phyloP scores from a whole-genome alignment of 352 stramenopile species.

The Pythium angustatum region DNA sequence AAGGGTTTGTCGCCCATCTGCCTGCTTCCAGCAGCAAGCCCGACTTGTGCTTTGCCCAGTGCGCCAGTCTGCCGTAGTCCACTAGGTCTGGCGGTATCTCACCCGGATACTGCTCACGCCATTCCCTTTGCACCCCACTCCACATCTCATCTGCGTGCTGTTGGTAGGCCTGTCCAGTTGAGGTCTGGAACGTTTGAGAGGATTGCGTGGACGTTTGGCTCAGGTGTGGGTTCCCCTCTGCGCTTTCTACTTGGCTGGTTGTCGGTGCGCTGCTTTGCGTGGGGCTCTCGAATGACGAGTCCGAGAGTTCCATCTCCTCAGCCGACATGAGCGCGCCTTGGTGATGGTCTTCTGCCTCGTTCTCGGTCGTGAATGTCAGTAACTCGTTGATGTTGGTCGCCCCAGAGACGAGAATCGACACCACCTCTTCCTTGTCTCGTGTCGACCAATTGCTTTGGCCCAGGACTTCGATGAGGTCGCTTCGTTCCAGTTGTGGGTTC shows the following conservation, averaged over 20 bases:
- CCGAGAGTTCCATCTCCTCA: no score
- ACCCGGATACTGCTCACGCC: not conserved
- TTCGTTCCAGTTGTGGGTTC: no score
- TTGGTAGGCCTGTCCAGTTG: no score
- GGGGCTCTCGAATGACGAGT: not conserved
- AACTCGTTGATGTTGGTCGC: not conserved
- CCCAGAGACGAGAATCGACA: not conserved
- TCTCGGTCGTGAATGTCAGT: not conserved
- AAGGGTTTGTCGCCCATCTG: not conserved
- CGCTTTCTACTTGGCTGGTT: not conserved
- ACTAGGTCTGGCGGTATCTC: not conserved
- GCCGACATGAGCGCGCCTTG: no score
- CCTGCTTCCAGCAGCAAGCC: not conserved
- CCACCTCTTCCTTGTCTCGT: not conserved
- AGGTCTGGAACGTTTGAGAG: no score
- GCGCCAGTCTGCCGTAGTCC: not conserved
- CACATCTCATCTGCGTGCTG: not conserved
- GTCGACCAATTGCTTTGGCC: no score
- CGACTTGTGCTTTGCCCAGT: not conserved
- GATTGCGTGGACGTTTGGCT: no score
- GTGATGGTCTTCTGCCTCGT: not conserved
- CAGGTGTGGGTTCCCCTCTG: not conserved
- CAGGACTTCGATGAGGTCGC: no score
- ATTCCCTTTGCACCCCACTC: not conserved
- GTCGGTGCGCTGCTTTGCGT: not conserved